phyloP scores from a whole-genome alignment of 495 filamentous ascomycete genomes.

The Hyaloscypha bicolor region DNA sequence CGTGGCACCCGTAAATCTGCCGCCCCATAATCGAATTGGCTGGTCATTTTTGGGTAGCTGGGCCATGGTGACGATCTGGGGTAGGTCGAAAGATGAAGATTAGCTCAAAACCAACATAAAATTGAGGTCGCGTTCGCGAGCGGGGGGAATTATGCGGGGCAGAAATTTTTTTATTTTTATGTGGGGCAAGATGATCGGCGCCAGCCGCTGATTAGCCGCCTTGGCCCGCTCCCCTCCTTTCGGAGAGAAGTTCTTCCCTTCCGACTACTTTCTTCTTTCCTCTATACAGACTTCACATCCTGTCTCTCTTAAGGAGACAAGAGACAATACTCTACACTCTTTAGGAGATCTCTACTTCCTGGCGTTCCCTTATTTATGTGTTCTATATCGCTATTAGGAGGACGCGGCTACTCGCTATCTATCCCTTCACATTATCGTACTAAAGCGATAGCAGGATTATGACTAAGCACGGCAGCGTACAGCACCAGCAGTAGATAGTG shows the following conservation, averaged over 20 bases:
- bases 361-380: no score
- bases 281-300: no score
- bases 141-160: background rate
- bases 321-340: no score
- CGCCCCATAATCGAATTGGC: slow-evolving; percentile 71
- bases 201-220: background rate
- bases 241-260: slow-evolving; percentile 1
- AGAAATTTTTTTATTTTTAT: no score
- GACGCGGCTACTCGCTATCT: no score
- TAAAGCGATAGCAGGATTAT: no score
- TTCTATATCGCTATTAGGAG: no score
- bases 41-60: slow-evolving; percentile 42
- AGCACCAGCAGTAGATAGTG: no score
- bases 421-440: no score
- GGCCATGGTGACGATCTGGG: slow-evolving; percentile 18
- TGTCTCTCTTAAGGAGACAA: no score
- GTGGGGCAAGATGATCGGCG: background rate
- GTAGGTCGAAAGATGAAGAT: background rate
- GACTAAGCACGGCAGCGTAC: no score
- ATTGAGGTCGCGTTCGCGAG: background rate
- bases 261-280: background rate
- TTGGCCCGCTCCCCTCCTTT: background rate
- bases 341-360: no score
- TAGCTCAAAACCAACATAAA: background rate
- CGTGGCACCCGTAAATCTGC: slow-evolving; percentile 79